A percentile compares a stretch with the other conserved stretches of the same genome.
phyloP scores from a whole-genome alignment of 495 filamentous ascomycete genomes.

The Xanthoparmelia taractica region DNA sequence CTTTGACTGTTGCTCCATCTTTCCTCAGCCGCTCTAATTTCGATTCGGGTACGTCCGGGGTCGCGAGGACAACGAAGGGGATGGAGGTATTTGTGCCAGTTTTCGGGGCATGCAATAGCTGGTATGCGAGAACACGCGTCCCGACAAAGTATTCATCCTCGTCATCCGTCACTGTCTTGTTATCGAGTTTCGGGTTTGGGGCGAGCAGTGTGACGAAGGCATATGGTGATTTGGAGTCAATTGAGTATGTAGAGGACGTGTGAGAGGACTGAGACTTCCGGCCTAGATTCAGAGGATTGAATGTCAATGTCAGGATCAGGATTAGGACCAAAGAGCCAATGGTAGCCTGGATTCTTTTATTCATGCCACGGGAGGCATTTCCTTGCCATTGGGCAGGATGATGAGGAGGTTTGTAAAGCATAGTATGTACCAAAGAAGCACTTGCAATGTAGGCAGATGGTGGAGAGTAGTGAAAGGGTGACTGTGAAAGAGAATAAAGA shows the following conservation, averaged over 20 bases:
- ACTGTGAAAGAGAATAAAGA: neutral
- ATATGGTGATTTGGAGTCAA: neutral
- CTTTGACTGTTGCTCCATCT: constrained; percentile 34
- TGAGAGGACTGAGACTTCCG: neutral
- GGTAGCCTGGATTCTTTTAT: neutral
- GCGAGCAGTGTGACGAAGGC: constrained; percentile 20
- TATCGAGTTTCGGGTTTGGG: constrained; percentile 14
- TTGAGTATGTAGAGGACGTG: neutral
- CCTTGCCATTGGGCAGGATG: neutral
- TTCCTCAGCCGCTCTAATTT: constrained; percentile 28
- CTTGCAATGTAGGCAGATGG: neutral
- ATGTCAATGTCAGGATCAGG: neutral
- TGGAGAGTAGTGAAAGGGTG: neutral
- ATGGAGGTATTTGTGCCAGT: constrained; percentile 28
- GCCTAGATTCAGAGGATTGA: neutral
- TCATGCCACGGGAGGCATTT: neutral
- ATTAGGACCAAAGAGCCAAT: neutral
- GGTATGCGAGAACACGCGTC: constrained; percentile 38
- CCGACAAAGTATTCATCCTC: constrained; percentile 38
- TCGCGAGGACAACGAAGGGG: constrained; percentile 34
- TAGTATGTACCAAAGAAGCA: neutral
- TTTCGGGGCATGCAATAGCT: constrained; percentile 38
- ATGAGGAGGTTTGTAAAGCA: neutral
- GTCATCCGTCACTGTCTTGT: constrained; percentile 8
- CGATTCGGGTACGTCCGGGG: constrained; percentile 22